Base-by-base conservation (phyloP, 2,329 filamentous ascomycete genomes). In the Simplicillium aogashimaense region DNA sequence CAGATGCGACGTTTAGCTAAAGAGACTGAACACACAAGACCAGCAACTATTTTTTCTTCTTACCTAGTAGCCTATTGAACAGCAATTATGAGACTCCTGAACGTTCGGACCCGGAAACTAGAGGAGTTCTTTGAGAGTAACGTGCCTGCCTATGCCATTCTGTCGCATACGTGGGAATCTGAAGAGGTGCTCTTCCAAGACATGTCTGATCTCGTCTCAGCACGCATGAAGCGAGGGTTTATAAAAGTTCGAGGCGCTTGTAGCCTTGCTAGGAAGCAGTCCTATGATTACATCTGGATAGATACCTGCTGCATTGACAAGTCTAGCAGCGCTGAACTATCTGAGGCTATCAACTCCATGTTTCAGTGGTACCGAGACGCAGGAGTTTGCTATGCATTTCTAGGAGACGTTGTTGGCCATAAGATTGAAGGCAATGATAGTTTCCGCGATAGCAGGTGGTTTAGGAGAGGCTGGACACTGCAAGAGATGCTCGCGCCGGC, bases 81-180 rank as follows among this genome's bases (percentile, higher is more conserved):
- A 9, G 20, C 31, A 12, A 33, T 5, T 16, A 35, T 35, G 34
- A 17, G 34, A 16, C 34, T 35, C 12, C 14, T 35, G 8, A 35
- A 35, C 16, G 16, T 16, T 20, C 13, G 8, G 4, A 17, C 34
- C 12, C 13, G 8, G 14, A 7, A 35, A 16, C 5, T 35, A 35
- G 34, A 35, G 13, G 14, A 20, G 34, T 41, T 41, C 25, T 18
- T 29, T 11, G 13, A 13, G 13, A 12, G 7, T 9, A 52, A 52
- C 18, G 42, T 36, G 7, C 48, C 48, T 3, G 39, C 43, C 7
- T 52, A 50, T 25, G 50, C 47, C 13, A 52, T 52, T 15, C 43
- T 52, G 5, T 52, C 50, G 0, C 50, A 52, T 29, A 51, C 47
- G 2, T 52, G 50, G 50, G 45, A 43, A n/a, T 5, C 16, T 16